phyloP scores from a whole-genome alignment of 805 yeast genomes.

The Candida ulmi region DNA sequence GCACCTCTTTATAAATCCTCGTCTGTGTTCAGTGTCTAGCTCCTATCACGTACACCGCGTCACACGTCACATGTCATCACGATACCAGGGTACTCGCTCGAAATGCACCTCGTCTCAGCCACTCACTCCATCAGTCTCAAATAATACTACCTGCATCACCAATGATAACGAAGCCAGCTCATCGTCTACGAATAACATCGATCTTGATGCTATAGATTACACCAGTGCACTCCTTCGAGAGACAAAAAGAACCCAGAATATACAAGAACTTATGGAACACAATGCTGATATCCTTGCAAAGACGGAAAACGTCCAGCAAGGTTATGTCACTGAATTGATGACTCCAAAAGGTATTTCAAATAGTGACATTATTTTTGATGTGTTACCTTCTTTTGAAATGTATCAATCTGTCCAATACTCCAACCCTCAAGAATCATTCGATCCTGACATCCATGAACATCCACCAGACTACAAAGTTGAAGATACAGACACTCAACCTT shows the following conservation, averaged over 20 bases:
- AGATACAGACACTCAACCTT: neutral
- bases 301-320: neutral
- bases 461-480: neutral
- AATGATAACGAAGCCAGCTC: neutral
- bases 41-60: too few species aligned
- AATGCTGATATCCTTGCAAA: neutral
- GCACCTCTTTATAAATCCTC: too few species aligned
- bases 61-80: too few species aligned
- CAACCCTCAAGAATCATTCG: neutral
- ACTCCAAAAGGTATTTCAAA: neutral
- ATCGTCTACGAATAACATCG: neutral
- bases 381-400: neutral
- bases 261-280: neutral
- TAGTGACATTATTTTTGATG: neutral
- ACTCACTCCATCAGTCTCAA: neutral
- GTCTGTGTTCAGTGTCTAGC: too few species aligned
- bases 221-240: neutral
- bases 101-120: neutral
- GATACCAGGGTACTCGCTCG: too few species aligned
- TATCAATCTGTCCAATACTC: neutral
- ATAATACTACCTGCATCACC: neutral
- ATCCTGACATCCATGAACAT: neutral
- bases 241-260: neutral
- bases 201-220: neutral
- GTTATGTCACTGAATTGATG: neutral